Conservation (phyloP, 768 basidiomycete species). For the Termitomyces sp. region DNA sequence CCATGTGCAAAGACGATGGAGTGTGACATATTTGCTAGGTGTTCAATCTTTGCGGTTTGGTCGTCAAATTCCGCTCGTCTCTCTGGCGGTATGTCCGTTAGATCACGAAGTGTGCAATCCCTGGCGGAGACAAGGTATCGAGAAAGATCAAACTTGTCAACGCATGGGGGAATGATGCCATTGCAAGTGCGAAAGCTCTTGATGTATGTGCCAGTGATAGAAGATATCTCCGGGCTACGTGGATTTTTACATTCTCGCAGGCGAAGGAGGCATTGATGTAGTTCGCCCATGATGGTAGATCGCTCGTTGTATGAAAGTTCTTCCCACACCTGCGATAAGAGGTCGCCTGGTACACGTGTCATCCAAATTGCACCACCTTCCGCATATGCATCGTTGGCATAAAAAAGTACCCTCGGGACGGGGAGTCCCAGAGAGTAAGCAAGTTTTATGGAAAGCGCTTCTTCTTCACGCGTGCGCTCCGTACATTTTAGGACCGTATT, state of each 20-base stretch:
- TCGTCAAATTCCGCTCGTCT: not conserved
- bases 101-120: not conserved
- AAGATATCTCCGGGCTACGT: constrained; percentile 1
- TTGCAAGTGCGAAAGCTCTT: not conserved
- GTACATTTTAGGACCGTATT: constrained; percentile 1
- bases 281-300: not conserved
- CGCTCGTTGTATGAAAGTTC: not conserved
- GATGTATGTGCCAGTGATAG: constrained; percentile 1
- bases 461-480: constrained; percentile 1
- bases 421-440: constrained; percentile 7
- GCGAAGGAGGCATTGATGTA: constrained; percentile 2
- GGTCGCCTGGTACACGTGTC: constrained; percentile 1
- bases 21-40: not conserved
- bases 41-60: not conserved
- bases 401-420: constrained; percentile 4
- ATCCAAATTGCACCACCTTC: constrained; percentile 5
- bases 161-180: not conserved
- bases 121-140: not conserved
- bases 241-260: constrained; percentile 5
- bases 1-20: constrained; percentile 6
- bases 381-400: not conserved
- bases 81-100: not conserved
- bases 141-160: constrained; percentile 1
- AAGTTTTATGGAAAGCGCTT: constrained; percentile 4
- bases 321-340: not conserved